A percentile compares a stretch with the other conserved stretches of the same genome.
These are phyloP conservation scores for Stephanodiscus triporus DNA, from an alignment of 108 stramenopile genomes.

Conservation along the genomic window DNA sequence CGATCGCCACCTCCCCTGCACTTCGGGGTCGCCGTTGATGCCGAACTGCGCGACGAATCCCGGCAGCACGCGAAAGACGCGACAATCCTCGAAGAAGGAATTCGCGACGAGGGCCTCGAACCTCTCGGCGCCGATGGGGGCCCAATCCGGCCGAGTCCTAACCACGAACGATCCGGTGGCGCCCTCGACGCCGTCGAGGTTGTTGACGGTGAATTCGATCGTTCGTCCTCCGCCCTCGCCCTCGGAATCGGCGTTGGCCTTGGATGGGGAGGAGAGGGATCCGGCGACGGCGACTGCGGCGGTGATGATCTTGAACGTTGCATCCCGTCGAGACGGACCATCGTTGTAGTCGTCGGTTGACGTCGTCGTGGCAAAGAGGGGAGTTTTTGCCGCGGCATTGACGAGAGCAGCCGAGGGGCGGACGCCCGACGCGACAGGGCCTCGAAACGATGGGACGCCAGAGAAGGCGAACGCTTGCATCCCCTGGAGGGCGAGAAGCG, in stretches of 20 bases:
- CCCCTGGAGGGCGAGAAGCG: slow-evolving; percentile 24
- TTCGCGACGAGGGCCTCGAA: slow-evolving; percentile 66
- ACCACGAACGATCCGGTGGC: slow-evolving; percentile 69
- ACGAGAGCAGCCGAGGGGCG: neutral
- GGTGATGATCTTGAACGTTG: slow-evolving; percentile 13
- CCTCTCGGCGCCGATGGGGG: slow-evolving; percentile 73
- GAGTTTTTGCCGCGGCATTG: neutral
- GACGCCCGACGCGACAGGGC: neutral
- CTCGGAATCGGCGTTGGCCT: slow-evolving; percentile 31
- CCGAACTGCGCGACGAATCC: slow-evolving; percentile 94
- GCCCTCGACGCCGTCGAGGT: slow-evolving; percentile 70
- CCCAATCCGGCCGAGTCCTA: slow-evolving; percentile 77
- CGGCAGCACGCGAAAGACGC: slow-evolving; percentile 89
- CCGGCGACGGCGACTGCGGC: slow-evolving; percentile 20
- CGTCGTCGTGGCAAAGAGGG: slow-evolving; percentile 17
- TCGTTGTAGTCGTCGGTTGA: neutral
- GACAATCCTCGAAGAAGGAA: slow-evolving; percentile 73
- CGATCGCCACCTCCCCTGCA: slow-evolving; percentile 73
- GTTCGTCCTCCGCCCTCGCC: slow-evolving; percentile 28
- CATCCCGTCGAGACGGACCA: slow-evolving; percentile 30
- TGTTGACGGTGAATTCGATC: slow-evolving; percentile 72
- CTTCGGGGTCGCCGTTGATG: slow-evolving; percentile 79
- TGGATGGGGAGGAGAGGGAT: neutral
- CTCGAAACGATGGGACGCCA: slow-evolving; percentile 10
- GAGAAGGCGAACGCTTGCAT: slow-evolving; percentile 25